Evolutionary conservation across 1,284 basidiomycete genomes (phyloP), one percentile per base, ranked within the genome.

Genomic region (Fistulina hepatica): DNA sequence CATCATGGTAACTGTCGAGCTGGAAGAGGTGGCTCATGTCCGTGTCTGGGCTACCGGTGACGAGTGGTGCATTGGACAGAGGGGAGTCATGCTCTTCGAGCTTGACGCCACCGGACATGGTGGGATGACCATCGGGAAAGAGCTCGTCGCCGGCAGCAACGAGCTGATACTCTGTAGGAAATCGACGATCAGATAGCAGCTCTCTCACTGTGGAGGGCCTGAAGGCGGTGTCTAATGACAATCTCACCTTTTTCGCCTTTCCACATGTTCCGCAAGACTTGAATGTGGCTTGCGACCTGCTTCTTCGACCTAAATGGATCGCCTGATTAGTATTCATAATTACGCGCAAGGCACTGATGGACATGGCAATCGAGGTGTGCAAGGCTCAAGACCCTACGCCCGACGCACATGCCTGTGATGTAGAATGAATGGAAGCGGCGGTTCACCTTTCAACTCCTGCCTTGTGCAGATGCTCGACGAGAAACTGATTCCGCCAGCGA

Each of bases 201-300:
- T n/a, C n/a, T n/a, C n/a, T n/a, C n/a, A n/a, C n/a, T n/a, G n/a
- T n/a, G n/a, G n/a, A n/a, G n/a, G 44, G n/a, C n/a, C n/a, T n/a
- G n/a, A n/a, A n/a, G n/a, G n/a, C n/a, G n/a, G n/a, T n/a, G n/a
- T n/a, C n/a, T n/a, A n/a, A n/a, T n/a, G n/a, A n/a, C n/a, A n/a
- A n/a, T n/a, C n/a, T n/a, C n/a, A n/a, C n/a, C n/a, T n/a, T n/a
- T n/a, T 43, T 81, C 73, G 23, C 80, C 81, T 53, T 83, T 83
- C 81, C 81, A 84, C 81, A 85, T 85, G 52, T 84, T 85, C 32
- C 81, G 65, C 34, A 85, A 57, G 40, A 85, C 82, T 53, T 86
- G 82, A 37, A 86, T 81, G 52, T 86, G 82, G 52, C 77, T 81
- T 13, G 83, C 82, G 48, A 86, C 82, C 55, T 85, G 81, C 54